Evolutionary conservation across 441 rosid species (phyloP).

Genomic region (Corymbia calophylla): DNA sequence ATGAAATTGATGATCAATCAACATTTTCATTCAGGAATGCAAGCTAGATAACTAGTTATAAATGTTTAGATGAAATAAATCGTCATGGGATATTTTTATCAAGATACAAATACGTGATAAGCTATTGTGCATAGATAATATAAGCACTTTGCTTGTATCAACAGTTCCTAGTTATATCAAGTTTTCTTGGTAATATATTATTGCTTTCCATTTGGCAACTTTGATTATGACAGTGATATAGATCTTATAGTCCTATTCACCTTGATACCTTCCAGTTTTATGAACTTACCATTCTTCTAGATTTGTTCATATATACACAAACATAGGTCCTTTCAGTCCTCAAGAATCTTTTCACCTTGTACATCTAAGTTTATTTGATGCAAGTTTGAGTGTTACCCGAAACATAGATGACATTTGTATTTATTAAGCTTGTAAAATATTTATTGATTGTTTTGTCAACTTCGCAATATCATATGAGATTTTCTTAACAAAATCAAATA

Average conservation of each 20-base stretch:
- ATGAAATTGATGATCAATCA: neutral
- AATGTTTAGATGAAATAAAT: neutral
- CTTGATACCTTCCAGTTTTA: neutral
- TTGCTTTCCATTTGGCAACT: neutral
- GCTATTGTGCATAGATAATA: neutral
- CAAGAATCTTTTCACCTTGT: too few relatives aligned
- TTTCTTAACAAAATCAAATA: neutral
- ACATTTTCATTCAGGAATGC: neutral
- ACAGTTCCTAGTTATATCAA: neutral
- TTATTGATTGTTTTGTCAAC: neutral
- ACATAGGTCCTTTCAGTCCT: neutral
- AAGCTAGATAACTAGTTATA: neutral
- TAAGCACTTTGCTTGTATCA: neutral
- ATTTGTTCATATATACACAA: neutral
- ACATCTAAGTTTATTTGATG: neutral
- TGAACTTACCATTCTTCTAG: neutral
- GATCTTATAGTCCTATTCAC: neutral
- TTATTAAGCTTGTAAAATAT: too few relatives aligned
- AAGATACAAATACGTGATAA: neutral
- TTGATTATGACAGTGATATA: neutral
- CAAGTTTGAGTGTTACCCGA: neutral
- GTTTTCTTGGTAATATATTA: neutral
- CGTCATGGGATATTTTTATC: neutral
- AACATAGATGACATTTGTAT: neutral
- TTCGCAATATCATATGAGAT: neutral